Conservation (phyloP, 176 grass and related monocot species). For the Chloris gayana region DNA sequence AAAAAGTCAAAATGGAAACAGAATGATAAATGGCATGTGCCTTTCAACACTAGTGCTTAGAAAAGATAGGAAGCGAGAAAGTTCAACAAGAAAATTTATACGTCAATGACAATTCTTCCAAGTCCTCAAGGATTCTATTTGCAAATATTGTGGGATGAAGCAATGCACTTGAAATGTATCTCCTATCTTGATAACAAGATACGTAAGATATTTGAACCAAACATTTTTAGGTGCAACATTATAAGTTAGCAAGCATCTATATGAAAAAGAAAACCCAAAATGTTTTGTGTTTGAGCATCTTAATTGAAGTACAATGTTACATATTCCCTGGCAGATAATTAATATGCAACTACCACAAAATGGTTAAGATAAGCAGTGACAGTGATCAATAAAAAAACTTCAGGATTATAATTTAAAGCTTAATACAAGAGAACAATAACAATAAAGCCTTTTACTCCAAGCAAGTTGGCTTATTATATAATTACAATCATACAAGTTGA, state of each 20-base stretch:
- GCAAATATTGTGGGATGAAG: neutral
- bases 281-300: conserved; percentile 25
- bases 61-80: conserved; percentile 16
- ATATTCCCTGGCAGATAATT: neutral
- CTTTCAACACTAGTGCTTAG: conserved; percentile 9
- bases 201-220: neutral
- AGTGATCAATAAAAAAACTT: neutral
- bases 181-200: conserved; percentile 5
- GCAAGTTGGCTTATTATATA: neutral
- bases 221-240: neutral
- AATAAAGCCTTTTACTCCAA: neutral
- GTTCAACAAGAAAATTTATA: conserved; percentile 1
- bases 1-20: neutral
- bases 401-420: conserved; percentile 1
- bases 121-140: neutral
- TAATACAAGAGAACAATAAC: neutral
- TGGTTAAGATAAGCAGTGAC: neutral
- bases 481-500: neutral
- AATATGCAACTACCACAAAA: neutral
- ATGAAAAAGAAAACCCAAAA: conserved; percentile 14
- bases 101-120: conserved; percentile 4
- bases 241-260: neutral
- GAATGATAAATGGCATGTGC: neutral
- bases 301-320: neutral
- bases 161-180: neutral